phyloP scores from a whole-genome alignment of 352 stramenopile species.

The Phytophthora chlamydospora region DNA sequence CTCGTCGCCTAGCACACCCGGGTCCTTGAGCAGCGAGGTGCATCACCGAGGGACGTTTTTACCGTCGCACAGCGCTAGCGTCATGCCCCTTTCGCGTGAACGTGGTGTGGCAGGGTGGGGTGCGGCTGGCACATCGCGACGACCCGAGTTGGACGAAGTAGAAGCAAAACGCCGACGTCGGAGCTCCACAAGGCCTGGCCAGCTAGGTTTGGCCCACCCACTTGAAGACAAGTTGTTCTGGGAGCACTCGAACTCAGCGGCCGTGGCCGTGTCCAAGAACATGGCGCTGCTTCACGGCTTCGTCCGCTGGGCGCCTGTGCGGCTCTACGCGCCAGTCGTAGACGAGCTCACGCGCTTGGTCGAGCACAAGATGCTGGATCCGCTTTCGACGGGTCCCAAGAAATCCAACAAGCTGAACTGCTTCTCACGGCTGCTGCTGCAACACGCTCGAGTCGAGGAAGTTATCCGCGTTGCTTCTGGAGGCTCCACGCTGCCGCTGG shows the following conservation, averaged over 20 bases:
- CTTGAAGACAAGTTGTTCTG: slow-evolving; percentile 62
- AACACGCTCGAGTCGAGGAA: slow-evolving; percentile 36
- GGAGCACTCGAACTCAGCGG: slow-evolving; percentile 47
- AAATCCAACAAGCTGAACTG: slow-evolving; percentile 45
- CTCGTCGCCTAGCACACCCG: neutral
- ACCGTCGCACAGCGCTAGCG: slow-evolving; percentile 5
- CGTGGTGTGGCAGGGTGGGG: neutral
- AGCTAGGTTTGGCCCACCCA: slow-evolving; percentile 1
- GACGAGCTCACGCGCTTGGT: slow-evolving; percentile 56
- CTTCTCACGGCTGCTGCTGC: slow-evolving; percentile 50
- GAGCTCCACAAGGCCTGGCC: neutral
- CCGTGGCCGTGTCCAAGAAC: slow-evolving; percentile 64
- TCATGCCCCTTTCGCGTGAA: slow-evolving; percentile 11
- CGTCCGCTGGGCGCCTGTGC: slow-evolving; percentile 52
- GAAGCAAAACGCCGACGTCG: slow-evolving; percentile 19
- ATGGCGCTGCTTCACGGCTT: slow-evolving; percentile 62
- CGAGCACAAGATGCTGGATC: slow-evolving; percentile 45
- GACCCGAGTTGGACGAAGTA: neutral
- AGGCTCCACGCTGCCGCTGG: slow-evolving; percentile 17
- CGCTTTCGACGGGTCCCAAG: slow-evolving; percentile 8
- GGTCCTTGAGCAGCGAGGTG: neutral
- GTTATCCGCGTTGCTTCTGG: neutral
- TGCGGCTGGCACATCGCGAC: neutral
- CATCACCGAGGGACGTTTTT: neutral
- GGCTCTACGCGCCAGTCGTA: slow-evolving; percentile 47